phyloP scores from a whole-genome alignment of 2,329 filamentous ascomycete species.

The Trichoderma pleuroti region DNA sequence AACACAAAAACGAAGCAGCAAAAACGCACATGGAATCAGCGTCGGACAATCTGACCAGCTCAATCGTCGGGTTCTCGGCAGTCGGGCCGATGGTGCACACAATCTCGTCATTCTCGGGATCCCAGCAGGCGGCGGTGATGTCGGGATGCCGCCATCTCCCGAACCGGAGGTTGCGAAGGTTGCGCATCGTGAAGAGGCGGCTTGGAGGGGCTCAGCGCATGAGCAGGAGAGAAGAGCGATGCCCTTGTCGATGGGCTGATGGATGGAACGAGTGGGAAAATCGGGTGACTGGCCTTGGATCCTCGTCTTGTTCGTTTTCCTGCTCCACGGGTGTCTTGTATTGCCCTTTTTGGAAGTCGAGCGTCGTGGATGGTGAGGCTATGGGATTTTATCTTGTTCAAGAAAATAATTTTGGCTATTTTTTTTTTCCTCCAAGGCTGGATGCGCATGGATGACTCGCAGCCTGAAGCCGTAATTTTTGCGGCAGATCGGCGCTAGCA shows the following conservation, averaged over 20 bases:
- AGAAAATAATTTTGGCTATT: neutral
- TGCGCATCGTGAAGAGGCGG: conserved; percentile 63
- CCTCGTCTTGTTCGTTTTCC: neutral
- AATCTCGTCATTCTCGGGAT: conserved; percentile 70
- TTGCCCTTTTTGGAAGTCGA: neutral
- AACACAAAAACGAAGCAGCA: neutral
- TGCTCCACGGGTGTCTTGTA: neutral
- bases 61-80: conserved; percentile 64
- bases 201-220: conserved; percentile 15
- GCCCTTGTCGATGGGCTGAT: conserved; percentile 1
- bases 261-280: neutral
- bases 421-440: neutral
- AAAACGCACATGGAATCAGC: conserved; percentile 41
- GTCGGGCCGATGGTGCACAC: conserved; percentile 84
- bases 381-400: neutral
- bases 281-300: neutral
- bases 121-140: conserved; percentile 80
- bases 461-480: conserved; percentile 7
- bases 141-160: conserved; percentile 60
- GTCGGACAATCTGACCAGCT: conserved; percentile 58
- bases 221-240: neutral
- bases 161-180: conserved; percentile 75
- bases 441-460: neutral
- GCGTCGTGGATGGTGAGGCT: neutral
- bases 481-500: conserved; percentile 22